A percentile compares a stretch with the other conserved stretches of the same genome.
These are phyloP conservation scores for Sparassis latifolia DNA, from an alignment of 1,284 basidiomycete species.

Conservation along the genomic window DNA sequence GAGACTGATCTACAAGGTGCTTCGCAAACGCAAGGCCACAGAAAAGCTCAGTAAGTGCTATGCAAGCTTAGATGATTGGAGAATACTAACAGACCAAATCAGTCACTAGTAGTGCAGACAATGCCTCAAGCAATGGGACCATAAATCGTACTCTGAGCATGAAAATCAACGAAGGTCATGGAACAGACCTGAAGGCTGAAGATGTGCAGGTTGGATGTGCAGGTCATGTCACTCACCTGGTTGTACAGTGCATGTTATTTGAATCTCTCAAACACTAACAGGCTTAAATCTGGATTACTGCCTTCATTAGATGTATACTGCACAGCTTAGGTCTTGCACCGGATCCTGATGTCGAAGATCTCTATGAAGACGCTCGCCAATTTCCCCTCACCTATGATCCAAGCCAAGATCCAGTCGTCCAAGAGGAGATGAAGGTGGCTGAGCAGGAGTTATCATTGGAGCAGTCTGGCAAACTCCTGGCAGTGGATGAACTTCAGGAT, in stretches of 20 bases:
- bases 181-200: slow-evolving; percentile 1
- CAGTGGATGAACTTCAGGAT: not conserved
- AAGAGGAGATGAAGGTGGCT: slow-evolving; percentile 2
- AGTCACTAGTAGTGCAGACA: slow-evolving; percentile 10
- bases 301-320: not conserved
- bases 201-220: slow-evolving; percentile 13
- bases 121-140: slow-evolving; percentile 11
- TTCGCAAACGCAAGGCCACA: slow-evolving; percentile 5
- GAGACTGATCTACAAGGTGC: slow-evolving; percentile 8
- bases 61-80: not conserved
- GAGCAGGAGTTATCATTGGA: not conserved
- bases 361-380: slow-evolving; percentile 6
- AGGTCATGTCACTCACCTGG: slow-evolving; percentile 12
- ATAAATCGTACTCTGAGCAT: slow-evolving; percentile 4
- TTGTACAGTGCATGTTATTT: slow-evolving; percentile 9
- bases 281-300: not conserved
- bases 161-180: not conserved
- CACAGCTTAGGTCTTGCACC: slow-evolving; percentile 6
- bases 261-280: slow-evolving; percentile 1
- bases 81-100: not conserved
- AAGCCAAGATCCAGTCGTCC: slow-evolving; percentile 2
- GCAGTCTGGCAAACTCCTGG: not conserved
- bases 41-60: slow-evolving; percentile 6
- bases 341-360: slow-evolving; percentile 6
- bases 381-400: slow-evolving; percentile 4